phyloP scores from a whole-genome alignment of 1,284 basidiomycete genomes.

The Microstroma glucosiphilum region DNA sequence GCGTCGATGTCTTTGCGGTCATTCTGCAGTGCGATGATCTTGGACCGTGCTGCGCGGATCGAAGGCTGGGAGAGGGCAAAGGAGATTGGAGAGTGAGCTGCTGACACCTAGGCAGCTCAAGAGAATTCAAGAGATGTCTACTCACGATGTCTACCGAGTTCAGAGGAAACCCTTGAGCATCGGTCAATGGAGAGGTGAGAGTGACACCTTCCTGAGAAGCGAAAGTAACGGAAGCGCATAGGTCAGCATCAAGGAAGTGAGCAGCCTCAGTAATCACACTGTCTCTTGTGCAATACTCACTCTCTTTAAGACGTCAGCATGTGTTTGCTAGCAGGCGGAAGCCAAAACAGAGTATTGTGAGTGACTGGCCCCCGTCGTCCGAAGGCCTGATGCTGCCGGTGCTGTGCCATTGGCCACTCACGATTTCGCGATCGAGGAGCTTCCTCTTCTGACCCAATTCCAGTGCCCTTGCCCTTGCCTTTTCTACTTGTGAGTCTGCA shows the following conservation, averaged over 20 bases:
- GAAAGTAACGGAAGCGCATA: neutral
- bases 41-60: neutral
- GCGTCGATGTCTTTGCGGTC: conserved; percentile 4
- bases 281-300: neutral
- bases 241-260: neutral
- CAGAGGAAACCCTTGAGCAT: neutral
- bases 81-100: neutral
- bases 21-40: conserved; percentile 3
- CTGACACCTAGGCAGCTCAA: neutral
- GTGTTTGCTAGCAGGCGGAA: neutral
- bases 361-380: neutral
- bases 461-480: conserved; percentile 3
- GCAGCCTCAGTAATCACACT: neutral
- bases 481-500: neutral
- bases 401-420: neutral
- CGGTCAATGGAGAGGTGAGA: neutral
- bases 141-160: conserved; percentile 6
- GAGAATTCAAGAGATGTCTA: neutral
- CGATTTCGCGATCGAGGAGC: neutral
- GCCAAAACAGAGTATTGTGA: no score
- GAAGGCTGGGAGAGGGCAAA: conserved; percentile 4
- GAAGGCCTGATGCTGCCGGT: neutral
- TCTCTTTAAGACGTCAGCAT: conserved; percentile 1
- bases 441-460: neutral
- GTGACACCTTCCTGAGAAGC: neutral